phyloP scores from a whole-genome alignment of 208 protist genomes.

The Porcisia deanei region DNA sequence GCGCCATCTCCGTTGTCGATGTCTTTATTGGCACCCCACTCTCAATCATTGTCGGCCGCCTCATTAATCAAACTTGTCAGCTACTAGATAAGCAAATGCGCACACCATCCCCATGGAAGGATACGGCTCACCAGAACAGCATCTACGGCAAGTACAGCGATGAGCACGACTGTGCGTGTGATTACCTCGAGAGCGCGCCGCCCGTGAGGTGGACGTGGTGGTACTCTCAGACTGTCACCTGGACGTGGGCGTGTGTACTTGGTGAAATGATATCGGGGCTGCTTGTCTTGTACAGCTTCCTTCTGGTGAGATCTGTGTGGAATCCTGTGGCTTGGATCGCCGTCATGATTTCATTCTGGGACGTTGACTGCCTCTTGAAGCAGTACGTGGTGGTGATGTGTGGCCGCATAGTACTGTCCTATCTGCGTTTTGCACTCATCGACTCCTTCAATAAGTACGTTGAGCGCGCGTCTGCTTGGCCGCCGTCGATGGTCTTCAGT shows the following conservation, averaged over 20 bases:
- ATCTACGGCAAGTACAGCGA: slow-evolving; percentile 44
- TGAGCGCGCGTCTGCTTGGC: neutral
- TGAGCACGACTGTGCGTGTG: slow-evolving; percentile 22
- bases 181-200: slow-evolving; percentile 20
- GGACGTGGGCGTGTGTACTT: slow-evolving; percentile 36
- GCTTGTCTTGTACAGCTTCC: slow-evolving; percentile 38
- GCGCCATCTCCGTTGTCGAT: slow-evolving; percentile 38
- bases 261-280: slow-evolving; percentile 35
- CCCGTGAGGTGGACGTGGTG: slow-evolving; percentile 38
- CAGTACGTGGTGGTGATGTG: slow-evolving; percentile 44
- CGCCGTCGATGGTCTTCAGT: neutral
- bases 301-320: slow-evolving; percentile 24
- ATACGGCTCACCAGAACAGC: slow-evolving; percentile 34
- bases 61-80: slow-evolving; percentile 28
- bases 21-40: slow-evolving; percentile 38
- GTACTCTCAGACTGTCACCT: slow-evolving; percentile 50
- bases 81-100: slow-evolving; percentile 4
- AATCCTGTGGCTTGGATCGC: slow-evolving; percentile 52
- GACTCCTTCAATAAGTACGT: slow-evolving; percentile 51
- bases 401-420: slow-evolving; percentile 30
- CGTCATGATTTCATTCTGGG: slow-evolving; percentile 39
- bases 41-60: slow-evolving; percentile 29
- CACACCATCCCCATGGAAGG: slow-evolving; percentile 11
- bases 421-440: slow-evolving; percentile 31
- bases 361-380: slow-evolving; percentile 43